Conservation (phyloP, 1,284 basidiomycete species). For the Pholiota adiposa region DNA sequence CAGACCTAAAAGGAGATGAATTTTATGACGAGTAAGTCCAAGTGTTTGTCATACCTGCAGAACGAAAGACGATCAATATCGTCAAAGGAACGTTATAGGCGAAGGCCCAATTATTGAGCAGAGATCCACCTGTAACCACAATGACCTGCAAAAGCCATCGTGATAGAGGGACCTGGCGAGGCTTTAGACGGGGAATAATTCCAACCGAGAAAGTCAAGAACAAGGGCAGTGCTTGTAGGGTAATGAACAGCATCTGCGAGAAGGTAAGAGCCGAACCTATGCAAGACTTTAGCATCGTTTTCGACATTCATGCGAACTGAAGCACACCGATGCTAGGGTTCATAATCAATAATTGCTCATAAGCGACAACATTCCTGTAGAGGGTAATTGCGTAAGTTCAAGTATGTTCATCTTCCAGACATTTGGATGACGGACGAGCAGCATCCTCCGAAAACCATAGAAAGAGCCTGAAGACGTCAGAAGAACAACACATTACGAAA, state of each 20-base stretch:
- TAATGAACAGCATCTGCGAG: slow-evolving; percentile 82
- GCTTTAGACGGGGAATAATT: slow-evolving; percentile 56
- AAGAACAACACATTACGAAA: neutral
- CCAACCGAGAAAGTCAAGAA: slow-evolving; percentile 47
- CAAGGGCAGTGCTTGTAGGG: slow-evolving; percentile 60
- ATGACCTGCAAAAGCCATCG: slow-evolving; percentile 82
- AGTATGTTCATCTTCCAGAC: neutral
- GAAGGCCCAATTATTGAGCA: slow-evolving; percentile 88
- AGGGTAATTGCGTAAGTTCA: neutral
- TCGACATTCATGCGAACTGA: neutral
- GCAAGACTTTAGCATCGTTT: neutral
- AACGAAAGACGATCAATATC: slow-evolving; percentile 88
- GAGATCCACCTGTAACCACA: slow-evolving; percentile 69
- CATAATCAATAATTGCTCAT: slow-evolving; percentile 71
- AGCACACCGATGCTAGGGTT: slow-evolving; percentile 70
- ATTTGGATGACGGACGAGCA: slow-evolving; percentile 63
- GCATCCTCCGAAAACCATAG: slow-evolving; percentile 79
- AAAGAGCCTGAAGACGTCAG: slow-evolving; percentile 38
- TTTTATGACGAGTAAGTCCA: neutral
- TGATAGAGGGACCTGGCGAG: slow-evolving; percentile 70
- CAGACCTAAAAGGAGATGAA: slow-evolving; percentile 46
- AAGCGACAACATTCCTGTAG: slow-evolving; percentile 69
- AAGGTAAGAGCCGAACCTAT: slow-evolving; percentile 85
- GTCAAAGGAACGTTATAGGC: slow-evolving; percentile 81
- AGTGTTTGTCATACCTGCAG: slow-evolving; percentile 62